Evolutionary conservation across 305 asterid species (phyloP).

Genomic region (Andrographis paniculata): DNA sequence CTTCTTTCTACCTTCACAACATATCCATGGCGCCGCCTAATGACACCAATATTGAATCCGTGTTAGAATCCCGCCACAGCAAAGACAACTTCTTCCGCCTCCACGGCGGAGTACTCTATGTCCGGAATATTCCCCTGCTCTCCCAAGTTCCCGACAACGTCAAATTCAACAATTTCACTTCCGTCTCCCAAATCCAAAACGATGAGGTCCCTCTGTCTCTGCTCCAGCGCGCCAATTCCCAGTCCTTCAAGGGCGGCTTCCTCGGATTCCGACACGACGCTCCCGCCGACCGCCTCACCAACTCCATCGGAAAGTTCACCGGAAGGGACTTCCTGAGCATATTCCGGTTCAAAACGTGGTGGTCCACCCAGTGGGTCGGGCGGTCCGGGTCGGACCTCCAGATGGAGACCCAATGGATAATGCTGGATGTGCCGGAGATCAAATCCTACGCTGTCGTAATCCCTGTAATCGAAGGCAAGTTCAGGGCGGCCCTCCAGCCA

Average conservation of each 20-base stretch:
- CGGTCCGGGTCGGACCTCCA: conserved; percentile 59
- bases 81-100: conserved; percentile 27
- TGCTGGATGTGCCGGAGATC: conserved; percentile 53
- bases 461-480: conserved; percentile 50
- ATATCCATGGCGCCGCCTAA: conserved; percentile 48
- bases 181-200: conserved; percentile 23
- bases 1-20: not conserved
- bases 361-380: conserved; percentile 86
- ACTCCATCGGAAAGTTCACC: conserved; percentile 49
- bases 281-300: conserved; percentile 37
- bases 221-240: conserved; percentile 30
- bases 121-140: conserved; percentile 32
- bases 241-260: conserved; percentile 47
- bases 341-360: conserved; percentile 84
- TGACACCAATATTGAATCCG: conserved; percentile 9
- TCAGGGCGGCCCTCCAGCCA: conserved; percentile 61
- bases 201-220: conserved; percentile 41
- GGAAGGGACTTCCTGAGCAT: conserved; percentile 58
- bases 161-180: conserved; percentile 37
- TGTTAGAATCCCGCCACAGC: conserved; percentile 18
- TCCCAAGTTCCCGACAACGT: conserved; percentile 49
- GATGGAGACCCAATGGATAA: conserved; percentile 75
- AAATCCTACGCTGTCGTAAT: conserved; percentile 40
- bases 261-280: conserved; percentile 41
- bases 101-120: conserved; percentile 31